phyloP scores from a whole-genome alignment of 352 stramenopile genomes.

The Phytophthora palmivora region DNA sequence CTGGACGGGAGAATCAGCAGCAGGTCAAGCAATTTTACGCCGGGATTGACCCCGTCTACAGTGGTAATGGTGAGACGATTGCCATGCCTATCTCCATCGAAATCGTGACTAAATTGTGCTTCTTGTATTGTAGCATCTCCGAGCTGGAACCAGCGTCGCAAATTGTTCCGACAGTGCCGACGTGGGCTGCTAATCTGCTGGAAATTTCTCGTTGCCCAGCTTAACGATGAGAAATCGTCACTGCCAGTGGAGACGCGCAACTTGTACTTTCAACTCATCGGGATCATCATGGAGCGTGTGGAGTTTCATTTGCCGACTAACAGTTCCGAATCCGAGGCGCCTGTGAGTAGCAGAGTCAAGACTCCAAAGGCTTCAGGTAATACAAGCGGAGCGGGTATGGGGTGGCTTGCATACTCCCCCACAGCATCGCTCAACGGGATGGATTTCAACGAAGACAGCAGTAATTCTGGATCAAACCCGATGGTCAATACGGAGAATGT shows the following conservation, averaged over 20 bases:
- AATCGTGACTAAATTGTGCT: constrained; percentile 3
- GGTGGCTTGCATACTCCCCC: constrained; percentile 42
- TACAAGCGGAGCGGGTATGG: constrained; percentile 21
- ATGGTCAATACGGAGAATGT: constrained; percentile 31
- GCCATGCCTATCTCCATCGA: not conserved
- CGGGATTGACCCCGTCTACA: constrained; percentile 25
- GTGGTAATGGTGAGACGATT: constrained; percentile 13
- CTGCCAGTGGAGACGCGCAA: constrained; percentile 48
- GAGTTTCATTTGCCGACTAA: constrained; percentile 62
- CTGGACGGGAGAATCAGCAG: constrained; percentile 55
- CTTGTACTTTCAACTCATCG: constrained; percentile 72
- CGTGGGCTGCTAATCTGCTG: constrained; percentile 68
- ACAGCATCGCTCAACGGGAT: constrained; percentile 30
- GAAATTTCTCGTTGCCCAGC: constrained; percentile 68
- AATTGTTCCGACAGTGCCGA: constrained; percentile 66
- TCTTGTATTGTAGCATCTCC: constrained; percentile 8
- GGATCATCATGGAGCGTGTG: constrained; percentile 66
- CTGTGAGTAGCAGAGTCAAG: constrained; percentile 5
- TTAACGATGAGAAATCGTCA: constrained; percentile 53
- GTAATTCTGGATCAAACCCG: constrained; percentile 6
- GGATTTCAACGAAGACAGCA: constrained; percentile 26
- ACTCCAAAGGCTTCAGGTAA: constrained; percentile 23
- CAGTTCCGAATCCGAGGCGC: constrained; percentile 7
- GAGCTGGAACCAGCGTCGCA: constrained; percentile 32
- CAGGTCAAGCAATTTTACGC: constrained; percentile 67